Percentiles rank a stretch among this genome's conserved stretches.
These are phyloP conservation scores for Bruguiera hainesii DNA, from an alignment of 441 rosid genomes.

Conservation along the genomic window DNA sequence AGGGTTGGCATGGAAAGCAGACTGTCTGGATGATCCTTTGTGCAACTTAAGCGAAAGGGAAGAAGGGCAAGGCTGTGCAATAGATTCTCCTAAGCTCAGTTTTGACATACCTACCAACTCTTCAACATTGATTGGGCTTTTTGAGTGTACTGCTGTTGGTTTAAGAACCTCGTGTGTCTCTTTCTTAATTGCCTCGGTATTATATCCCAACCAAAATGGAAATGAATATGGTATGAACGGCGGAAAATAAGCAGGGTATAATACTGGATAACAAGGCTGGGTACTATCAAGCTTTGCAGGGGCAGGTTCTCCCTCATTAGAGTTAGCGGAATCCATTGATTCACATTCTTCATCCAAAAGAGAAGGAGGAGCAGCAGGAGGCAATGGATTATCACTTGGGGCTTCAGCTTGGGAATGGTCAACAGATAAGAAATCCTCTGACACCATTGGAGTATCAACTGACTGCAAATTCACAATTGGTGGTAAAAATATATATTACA, in stretches of 20 bases:
- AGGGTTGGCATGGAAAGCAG: constrained; percentile 72
- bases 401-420: constrained; percentile 38
- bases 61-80: constrained; percentile 42
- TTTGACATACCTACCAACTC: constrained; percentile 79
- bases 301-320: constrained; percentile 52
- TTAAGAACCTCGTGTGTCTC: constrained; percentile 73
- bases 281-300: constrained; percentile 39
- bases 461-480: constrained; percentile 37
- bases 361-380: constrained; percentile 29
- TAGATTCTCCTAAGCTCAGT: constrained; percentile 54
- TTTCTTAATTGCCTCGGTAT: constrained; percentile 41
- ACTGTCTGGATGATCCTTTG: constrained; percentile 69
- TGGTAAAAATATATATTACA: constrained; percentile 7
- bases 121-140: constrained; percentile 66
- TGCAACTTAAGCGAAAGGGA: constrained; percentile 54
- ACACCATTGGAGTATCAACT: constrained; percentile 46
- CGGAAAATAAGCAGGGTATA: constrained; percentile 69
- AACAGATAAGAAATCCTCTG: constrained; percentile 48
- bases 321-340: constrained; percentile 89
- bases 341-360: constrained; percentile 73
- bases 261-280: constrained; percentile 52
- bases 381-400: constrained; percentile 40
- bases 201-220: constrained; percentile 60
- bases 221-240: constrained; percentile 57
- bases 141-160: constrained; percentile 68